Percentiles rank a stretch among this genome's conserved stretches.
Conservation (phyloP, 352 stramenopile genomes). For the Phytophthora pinifolia region DNA sequence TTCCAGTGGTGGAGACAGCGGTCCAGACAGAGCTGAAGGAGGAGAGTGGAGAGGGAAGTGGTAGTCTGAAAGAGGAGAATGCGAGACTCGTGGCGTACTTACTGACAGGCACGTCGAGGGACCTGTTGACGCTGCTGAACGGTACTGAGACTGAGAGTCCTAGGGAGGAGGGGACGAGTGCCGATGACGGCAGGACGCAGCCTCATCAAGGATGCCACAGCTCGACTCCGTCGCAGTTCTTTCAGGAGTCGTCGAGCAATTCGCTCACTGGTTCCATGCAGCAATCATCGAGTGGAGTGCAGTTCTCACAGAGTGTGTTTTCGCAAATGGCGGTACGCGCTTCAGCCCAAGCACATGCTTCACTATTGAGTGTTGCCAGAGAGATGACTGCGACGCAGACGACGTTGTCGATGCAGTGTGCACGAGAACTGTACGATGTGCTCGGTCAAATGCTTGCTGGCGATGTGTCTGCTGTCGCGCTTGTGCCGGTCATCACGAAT, state of each 20-base stretch:
- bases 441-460: constrained; percentile 54
- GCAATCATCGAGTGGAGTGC: constrained; percentile 17
- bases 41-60: neutral
- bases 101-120: constrained; percentile 34
- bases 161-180: constrained; percentile 2
- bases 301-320: constrained; percentile 63
- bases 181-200: constrained; percentile 19
- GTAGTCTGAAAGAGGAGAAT: constrained; percentile 35
- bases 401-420: constrained; percentile 34
- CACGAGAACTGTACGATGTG: constrained; percentile 51
- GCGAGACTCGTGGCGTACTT: constrained; percentile 39
- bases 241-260: constrained; percentile 20
- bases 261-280: constrained; percentile 32
- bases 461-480: constrained; percentile 37
- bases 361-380: constrained; percentile 34
- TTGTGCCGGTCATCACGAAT: constrained; percentile 53
- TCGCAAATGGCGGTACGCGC: constrained; percentile 47
- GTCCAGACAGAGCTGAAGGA: constrained; percentile 39
- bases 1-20: constrained; percentile 30
- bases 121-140: constrained; percentile 34
- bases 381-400: constrained; percentile 39
- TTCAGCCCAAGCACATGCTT: constrained; percentile 38
- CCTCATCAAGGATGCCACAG: constrained; percentile 18
- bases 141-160: constrained; percentile 12
- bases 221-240: constrained; percentile 23